Evolutionary conservation across 2,329 filamentous ascomycete genomes (phyloP), one percentile per base, ranked within the genome.

Genomic region (Arthrobotrys conoides): DNA sequence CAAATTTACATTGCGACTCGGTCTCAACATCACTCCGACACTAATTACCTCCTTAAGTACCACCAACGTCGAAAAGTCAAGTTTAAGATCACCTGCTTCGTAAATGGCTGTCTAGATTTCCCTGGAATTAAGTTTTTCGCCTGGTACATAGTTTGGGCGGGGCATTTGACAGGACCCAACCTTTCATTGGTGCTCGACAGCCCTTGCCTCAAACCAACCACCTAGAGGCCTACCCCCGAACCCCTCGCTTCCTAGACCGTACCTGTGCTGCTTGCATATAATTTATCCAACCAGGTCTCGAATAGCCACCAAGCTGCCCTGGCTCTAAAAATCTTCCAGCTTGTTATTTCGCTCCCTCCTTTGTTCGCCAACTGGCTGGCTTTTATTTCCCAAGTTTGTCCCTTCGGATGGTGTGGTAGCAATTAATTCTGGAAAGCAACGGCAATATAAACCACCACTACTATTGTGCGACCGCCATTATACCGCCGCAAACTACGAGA

Each of bases 361-460:
- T 64, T 38, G n/a, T 55, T 63, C 33, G 44, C 30, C 27, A 18
- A 41, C 5, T 41, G 30, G 18, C 5, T 41, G 30, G 18, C 30
- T 36, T 44, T 57, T 48, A 55, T 36, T 59, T 61, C 36, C 30
- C 51, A 20, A 30, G 30, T 67, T 49, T 67, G 9, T 30, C n/a
- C 53, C n/a, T 38, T 24, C 44, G n/a, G 9, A 46, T 41, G 5
- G n/a, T 77, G 67, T 71, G 67, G 73, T 77, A 64, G 53, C 63
- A 77, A 67, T 18, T 33, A 77, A 67, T 18, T 33, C 36, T 30
- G 30, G 18, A 6, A 27, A 51, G 51, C 41, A 68, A 46, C 63
- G 20, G 30, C 49, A 69, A 66, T 66, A 33, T 41, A 27, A 65
- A 77, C 59, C 22, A 77, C 67, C 66, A 59, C 48, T n/a, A 22